Evolutionary conservation across 768 basidiomycete species (phyloP).

Genomic region (Cystobasidiopsis lactophilus): DNA sequence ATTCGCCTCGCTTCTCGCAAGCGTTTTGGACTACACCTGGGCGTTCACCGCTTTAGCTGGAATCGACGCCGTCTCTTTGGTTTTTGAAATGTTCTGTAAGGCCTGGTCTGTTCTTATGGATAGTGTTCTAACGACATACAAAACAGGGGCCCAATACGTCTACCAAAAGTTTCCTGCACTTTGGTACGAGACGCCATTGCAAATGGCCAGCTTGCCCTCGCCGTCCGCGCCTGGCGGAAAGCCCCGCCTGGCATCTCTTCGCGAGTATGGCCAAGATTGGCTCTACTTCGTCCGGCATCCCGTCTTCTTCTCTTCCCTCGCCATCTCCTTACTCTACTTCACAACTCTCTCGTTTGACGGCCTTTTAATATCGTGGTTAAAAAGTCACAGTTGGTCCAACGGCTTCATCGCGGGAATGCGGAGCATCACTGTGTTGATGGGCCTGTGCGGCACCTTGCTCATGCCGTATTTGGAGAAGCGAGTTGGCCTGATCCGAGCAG

Average conservation of each 20-base stretch:
- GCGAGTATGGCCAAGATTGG: constrained; percentile 23
- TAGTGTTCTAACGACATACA: neutral
- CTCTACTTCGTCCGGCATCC: constrained; percentile 27
- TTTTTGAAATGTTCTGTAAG: constrained; percentile 29
- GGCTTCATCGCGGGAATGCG: constrained; percentile 34
- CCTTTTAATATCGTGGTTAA: constrained; percentile 34
- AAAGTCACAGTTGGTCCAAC: constrained; percentile 30
- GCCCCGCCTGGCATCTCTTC: too few relatives aligned
- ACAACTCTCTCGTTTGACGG: constrained; percentile 34
- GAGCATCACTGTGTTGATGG: constrained; percentile 30
- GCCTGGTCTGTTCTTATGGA: too few relatives aligned
- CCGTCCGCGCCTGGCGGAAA: too few relatives aligned
- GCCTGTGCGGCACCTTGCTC: constrained; percentile 31
- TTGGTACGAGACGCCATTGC: too few relatives aligned
- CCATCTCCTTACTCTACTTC: constrained; percentile 31
- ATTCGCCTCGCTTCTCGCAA: constrained; percentile 33
- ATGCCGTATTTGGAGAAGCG: constrained; percentile 28
- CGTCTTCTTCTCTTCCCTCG: constrained; percentile 29
- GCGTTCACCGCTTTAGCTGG: constrained; percentile 20
- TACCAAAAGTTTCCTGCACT: too few relatives aligned
- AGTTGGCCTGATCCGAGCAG: constrained; percentile 32
- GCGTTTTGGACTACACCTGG: constrained; percentile 22
- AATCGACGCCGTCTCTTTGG: constrained; percentile 25
- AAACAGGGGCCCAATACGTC: too few relatives aligned
- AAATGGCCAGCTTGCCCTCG: too few relatives aligned